These are phyloP conservation scores for Ogataea saltuana DNA, from an alignment of 805 yeast genomes.

Conservation along the genomic window DNA sequence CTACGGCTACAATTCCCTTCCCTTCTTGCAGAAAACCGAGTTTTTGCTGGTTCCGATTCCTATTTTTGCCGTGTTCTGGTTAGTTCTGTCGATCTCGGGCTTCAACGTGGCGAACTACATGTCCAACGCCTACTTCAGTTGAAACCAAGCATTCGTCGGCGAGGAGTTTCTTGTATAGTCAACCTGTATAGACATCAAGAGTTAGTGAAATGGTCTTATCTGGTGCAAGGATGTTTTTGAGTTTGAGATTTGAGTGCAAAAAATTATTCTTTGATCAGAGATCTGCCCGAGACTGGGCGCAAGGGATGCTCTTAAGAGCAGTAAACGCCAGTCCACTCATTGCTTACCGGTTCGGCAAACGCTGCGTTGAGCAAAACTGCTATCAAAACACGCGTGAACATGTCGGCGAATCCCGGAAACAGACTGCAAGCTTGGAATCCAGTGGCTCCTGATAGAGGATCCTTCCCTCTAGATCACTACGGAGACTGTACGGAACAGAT, in stretches of 20 bases:
- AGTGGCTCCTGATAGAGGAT: constrained; percentile 94
- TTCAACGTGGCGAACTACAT: constrained; percentile 72
- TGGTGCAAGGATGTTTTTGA: constrained; percentile 18
- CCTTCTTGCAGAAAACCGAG: constrained; percentile 64
- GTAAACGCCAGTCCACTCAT: too few relatives aligned
- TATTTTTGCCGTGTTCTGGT: constrained; percentile 54
- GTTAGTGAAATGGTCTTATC: neutral
- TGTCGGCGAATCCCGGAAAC: constrained; percentile 49
- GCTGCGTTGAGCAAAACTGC: neutral
- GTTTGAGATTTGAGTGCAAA: too few relatives aligned
- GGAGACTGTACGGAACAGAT: constrained; percentile 80
- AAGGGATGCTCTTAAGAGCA: too few relatives aligned
- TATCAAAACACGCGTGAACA: constrained; percentile 7
- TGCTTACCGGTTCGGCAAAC: too few relatives aligned
- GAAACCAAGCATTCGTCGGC: neutral
- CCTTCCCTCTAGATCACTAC: constrained; percentile 89
- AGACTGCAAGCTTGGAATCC: constrained; percentile 59
- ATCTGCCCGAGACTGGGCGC: too few relatives aligned
- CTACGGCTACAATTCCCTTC: constrained; percentile 83
- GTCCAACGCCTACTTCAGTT: constrained; percentile 42
- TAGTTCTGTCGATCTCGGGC: constrained; percentile 59
- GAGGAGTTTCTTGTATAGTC: too few relatives aligned
- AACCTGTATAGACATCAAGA: neutral
- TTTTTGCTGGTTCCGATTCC: constrained; percentile 65
- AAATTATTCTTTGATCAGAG: constrained; percentile 1